Conservation (phyloP, 2,329 filamentous ascomycete species). For the Fusarium nanum region DNA sequence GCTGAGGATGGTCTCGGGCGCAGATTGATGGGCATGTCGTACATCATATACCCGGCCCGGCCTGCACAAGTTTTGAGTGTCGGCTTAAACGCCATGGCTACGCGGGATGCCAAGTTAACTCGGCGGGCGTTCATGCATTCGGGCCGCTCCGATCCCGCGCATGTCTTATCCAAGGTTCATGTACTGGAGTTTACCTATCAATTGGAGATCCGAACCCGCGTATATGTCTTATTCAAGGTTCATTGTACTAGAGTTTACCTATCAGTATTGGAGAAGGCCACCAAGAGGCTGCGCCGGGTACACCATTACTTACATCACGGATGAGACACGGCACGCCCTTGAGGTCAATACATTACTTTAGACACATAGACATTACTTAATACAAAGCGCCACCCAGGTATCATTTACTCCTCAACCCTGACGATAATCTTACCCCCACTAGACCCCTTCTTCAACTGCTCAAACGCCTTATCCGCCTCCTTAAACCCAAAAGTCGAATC, state of each 20-base stretch:
- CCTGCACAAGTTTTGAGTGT: neutral
- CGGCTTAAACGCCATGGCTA: neutral
- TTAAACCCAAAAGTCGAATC: constrained; percentile 68
- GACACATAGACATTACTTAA: neutral
- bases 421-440: constrained; percentile 70
- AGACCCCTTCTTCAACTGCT: constrained; percentile 68
- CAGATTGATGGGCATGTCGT: neutral
- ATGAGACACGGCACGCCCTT: neutral
- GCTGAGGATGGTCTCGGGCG: neutral
- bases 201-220: neutral
- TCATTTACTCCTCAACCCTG: constrained; percentile 33
- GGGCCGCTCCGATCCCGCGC: neutral
- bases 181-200: neutral
- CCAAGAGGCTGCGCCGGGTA: neutral
- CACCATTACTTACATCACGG: neutral
- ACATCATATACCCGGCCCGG: neutral
- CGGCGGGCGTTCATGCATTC: neutral
- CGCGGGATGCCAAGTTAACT: neutral
- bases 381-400: constrained; percentile 10
- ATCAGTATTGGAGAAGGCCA: neutral
- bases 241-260: neutral
- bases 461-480: constrained; percentile 67
- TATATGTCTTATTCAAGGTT: neutral
- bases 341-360: neutral
- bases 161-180: neutral